phyloP scores from a whole-genome alignment of 345 rosid species.

The Salix dunnii region DNA sequence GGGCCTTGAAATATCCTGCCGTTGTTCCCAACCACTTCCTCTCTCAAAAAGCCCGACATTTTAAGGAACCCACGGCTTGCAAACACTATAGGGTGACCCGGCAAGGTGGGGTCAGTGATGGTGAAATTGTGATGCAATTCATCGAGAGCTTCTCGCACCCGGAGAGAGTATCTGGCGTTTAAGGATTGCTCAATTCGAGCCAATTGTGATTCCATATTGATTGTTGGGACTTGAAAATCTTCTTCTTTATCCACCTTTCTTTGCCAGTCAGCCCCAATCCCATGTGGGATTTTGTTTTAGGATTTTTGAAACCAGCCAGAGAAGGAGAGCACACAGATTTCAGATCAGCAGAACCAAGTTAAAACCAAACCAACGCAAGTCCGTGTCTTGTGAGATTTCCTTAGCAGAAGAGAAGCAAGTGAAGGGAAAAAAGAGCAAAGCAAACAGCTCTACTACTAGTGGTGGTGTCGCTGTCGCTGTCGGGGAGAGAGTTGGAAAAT shows the following conservation, averaged over 20 bases:
- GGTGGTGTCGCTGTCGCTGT: not conserved
- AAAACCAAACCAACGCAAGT: not conserved
- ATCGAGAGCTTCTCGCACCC: conserved; percentile 64
- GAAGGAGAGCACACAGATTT: not conserved
- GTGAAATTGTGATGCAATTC: conserved; percentile 74
- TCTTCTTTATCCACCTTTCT: conserved; percentile 1
- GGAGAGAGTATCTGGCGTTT: conserved; percentile 43
- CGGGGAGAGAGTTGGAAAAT: conserved; percentile 19
- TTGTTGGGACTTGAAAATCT: conserved; percentile 16
- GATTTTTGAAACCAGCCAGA: not conserved
- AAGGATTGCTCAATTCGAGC: conserved; percentile 54
- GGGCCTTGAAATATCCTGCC: conserved; percentile 86
- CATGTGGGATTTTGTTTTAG: conserved; percentile 42
- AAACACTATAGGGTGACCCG: conserved; percentile 88
- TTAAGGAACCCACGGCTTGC: conserved; percentile 75
- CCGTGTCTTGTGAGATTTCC: not conserved
- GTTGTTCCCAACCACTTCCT: conserved; percentile 72
- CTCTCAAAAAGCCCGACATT: conserved; percentile 62
- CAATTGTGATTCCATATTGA: conserved; percentile 53
- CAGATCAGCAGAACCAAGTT: not conserved
- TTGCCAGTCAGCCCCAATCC: conserved; percentile 42
- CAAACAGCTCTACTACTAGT: not conserved
- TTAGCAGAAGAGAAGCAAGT: not conserved
- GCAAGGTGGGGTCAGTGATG: conserved; percentile 74
- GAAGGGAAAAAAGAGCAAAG: not conserved